Evolutionary conservation across 2,329 filamentous ascomycete genomes (phyloP).

Genomic region (Ascocoryne sarcoides): DNA sequence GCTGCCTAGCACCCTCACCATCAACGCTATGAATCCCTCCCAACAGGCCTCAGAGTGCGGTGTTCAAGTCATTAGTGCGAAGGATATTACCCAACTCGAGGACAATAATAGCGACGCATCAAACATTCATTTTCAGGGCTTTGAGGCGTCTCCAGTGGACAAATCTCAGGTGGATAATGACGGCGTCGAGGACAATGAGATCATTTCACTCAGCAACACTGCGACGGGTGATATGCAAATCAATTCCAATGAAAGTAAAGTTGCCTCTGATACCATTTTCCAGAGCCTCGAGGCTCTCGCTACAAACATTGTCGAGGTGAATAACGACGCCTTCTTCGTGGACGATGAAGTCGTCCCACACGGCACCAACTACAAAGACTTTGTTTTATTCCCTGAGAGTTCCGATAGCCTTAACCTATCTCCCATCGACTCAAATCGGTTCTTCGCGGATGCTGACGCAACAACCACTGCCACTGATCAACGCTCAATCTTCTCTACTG

Average conservation of each 20-base stretch:
- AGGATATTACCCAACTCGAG: too few species aligned
- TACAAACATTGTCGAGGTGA: not conserved
- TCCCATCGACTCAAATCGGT: slow-evolving; percentile 2
- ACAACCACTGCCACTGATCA: slow-evolving; percentile 3
- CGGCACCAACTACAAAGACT: slow-evolving; percentile 10
- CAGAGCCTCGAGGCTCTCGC: not conserved
- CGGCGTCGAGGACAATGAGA: too few species aligned
- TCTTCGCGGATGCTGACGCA: slow-evolving; percentile 9
- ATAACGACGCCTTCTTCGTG: slow-evolving; percentile 12
- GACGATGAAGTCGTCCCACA: slow-evolving; percentile 3
- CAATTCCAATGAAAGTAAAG: not conserved
- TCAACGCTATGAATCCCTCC: not conserved
- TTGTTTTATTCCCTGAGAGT: slow-evolving; percentile 8
- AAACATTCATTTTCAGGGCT: too few species aligned
- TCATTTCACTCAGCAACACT: not conserved
- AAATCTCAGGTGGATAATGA: too few species aligned
- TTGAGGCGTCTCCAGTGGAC: too few species aligned
- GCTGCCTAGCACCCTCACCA: not conserved
- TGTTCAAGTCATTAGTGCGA: too few species aligned
- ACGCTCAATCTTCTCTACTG: too few species aligned
- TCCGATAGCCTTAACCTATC: not conserved
- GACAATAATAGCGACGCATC: too few species aligned
- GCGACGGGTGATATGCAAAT: not conserved
- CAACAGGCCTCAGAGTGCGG: not conserved
- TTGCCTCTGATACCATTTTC: not conserved